A percentile compares a stretch with the other conserved stretches of the same genome.
These are phyloP conservation scores for Zopfia rhizophila DNA, from an alignment of 2,329 filamentous ascomycete genomes.

Conservation along the genomic window DNA sequence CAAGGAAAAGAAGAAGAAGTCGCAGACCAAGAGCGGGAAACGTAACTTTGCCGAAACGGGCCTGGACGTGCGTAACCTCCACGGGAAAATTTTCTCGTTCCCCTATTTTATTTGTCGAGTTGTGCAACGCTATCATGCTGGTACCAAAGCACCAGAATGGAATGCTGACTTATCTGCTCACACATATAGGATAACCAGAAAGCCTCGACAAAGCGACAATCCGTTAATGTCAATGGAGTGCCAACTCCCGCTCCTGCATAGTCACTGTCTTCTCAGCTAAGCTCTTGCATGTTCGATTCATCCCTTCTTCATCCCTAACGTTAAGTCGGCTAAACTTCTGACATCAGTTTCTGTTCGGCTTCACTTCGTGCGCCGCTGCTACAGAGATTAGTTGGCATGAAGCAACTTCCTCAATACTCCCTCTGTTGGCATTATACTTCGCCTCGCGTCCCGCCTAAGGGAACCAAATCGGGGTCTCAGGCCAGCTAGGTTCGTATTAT, in stretches of 20 bases:
- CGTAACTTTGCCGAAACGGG: constrained; percentile 57
- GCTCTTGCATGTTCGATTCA: constrained; percentile 41
- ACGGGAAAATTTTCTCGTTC: constrained; percentile 1
- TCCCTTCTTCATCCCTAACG: constrained; percentile 17
- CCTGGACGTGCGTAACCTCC: constrained; percentile 57
- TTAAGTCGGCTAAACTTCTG: constrained; percentile 30
- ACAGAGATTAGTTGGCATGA: too few relatives aligned
- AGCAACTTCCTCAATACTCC: too few relatives aligned
- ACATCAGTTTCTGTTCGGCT: constrained; percentile 30
- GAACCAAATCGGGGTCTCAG: not conserved
- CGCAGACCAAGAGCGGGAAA: constrained; percentile 46
- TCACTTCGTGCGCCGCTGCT: constrained; percentile 6
- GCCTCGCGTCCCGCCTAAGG: too few relatives aligned
- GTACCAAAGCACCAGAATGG: constrained; percentile 21
- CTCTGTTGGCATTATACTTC: too few relatives aligned
- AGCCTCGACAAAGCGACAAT: constrained; percentile 44
- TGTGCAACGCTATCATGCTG: not conserved
- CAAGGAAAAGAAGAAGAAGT: constrained; percentile 53
- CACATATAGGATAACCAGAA: constrained; percentile 48
- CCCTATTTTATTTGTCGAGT: not conserved
- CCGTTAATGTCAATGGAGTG: constrained; percentile 42
- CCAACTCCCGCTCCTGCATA: constrained; percentile 42
- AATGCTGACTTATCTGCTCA: constrained; percentile 48
- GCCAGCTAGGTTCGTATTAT: constrained; percentile 27
- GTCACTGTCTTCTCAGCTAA: constrained; percentile 39